phyloP scores from a whole-genome alignment of 192 early-diverging fungal species.

The Gamsiella multidivaricata region DNA sequence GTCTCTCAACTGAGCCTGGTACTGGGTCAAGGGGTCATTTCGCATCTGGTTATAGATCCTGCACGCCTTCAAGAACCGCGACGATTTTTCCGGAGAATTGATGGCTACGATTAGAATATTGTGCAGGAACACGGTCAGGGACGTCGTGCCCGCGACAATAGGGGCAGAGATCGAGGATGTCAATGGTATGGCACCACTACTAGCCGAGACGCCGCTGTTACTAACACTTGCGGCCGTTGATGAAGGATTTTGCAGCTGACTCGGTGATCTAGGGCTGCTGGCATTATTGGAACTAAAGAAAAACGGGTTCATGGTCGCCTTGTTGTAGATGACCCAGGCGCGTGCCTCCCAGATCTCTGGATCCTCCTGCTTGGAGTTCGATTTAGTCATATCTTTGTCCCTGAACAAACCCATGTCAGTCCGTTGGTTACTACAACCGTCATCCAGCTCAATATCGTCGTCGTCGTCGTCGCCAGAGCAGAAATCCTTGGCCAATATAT shows the following conservation, averaged over 20 bases:
- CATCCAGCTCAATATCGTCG: not conserved
- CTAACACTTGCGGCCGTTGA: not conserved
- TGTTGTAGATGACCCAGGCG: constrained; percentile 50
- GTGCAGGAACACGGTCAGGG: constrained; percentile 48
- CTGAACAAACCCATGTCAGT: no score
- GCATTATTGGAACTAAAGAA: constrained; percentile 4
- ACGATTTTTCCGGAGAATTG: constrained; percentile 34
- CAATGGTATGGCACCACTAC: constrained; percentile 4
- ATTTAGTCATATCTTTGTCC: no score
- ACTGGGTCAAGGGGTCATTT: constrained; percentile 25
- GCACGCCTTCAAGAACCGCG: constrained; percentile 42
- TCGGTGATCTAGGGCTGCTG: no score
- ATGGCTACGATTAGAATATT: constrained; percentile 39
- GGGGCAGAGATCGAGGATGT: no score
- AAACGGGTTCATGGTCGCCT: constrained; percentile 28
- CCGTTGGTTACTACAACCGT: no score
- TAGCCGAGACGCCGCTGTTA: not conserved
- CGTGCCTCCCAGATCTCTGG: constrained; percentile 47
- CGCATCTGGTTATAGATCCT: constrained; percentile 36
- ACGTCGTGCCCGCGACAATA: no score
- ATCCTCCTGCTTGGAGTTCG: not conserved
- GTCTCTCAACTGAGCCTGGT: constrained; percentile 30
- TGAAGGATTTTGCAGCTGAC: not conserved
- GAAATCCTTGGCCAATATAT: constrained; percentile 10
- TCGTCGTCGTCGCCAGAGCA: constrained; percentile 13